Percentiles rank a stretch among this genome's conserved stretches.
These are phyloP conservation scores for Geotrichum histeridarum DNA, from an alignment of 1,139 yeast species.

Conservation along the genomic window DNA sequence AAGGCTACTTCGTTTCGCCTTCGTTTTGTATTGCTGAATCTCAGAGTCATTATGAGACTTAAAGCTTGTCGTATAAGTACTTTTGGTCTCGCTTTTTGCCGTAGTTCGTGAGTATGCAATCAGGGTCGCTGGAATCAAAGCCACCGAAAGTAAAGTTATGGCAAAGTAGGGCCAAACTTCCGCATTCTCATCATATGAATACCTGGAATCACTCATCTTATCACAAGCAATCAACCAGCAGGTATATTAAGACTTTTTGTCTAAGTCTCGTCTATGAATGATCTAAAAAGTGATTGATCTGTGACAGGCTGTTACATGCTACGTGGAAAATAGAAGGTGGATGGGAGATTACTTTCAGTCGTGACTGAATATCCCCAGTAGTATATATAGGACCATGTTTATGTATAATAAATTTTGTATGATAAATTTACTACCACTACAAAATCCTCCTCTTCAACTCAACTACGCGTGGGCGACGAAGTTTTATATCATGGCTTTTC, in stretches of 20 bases:
- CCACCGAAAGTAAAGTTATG: constrained; percentile 61
- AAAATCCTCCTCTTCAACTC: neutral
- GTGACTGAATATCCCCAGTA: neutral
- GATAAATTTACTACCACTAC: neutral
- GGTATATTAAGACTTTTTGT: neutral
- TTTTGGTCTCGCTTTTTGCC: constrained; percentile 11
- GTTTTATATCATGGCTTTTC: constrained; percentile 20
- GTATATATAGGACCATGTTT: neutral
- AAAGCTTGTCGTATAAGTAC: constrained; percentile 19
- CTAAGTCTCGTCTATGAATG: neutral
- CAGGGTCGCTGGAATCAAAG: constrained; percentile 66
- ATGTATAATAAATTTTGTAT: neutral
- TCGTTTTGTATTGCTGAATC: constrained; percentile 43
- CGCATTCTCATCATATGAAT: constrained; percentile 76
- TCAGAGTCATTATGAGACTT: constrained; percentile 43
- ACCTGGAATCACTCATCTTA: constrained; percentile 41
- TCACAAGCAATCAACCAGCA: constrained; percentile 4
- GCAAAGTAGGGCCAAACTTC: constrained; percentile 96
- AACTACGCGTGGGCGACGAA: neutral
- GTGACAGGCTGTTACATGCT: neutral
- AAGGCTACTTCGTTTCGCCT: constrained; percentile 30
- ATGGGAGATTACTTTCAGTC: neutral
- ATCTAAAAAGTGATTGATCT: neutral
- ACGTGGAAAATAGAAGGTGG: constrained; percentile 8
- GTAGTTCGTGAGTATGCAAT: constrained; percentile 33